Conservation (phyloP, 164 flowering plant species). For the Piper betle region DNA sequence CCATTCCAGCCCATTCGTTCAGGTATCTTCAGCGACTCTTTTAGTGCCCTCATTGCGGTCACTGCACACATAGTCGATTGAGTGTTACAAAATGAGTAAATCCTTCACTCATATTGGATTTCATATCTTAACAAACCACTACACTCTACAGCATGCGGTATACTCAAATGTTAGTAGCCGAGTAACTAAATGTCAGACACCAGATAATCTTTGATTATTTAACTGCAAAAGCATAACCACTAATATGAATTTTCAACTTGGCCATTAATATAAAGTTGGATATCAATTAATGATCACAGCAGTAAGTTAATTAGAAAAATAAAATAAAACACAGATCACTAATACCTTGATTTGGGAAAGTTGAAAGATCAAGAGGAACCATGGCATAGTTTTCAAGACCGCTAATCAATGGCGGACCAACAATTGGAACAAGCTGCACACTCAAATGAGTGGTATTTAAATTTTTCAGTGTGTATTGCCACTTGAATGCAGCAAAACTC, state of each 20-base stretch:
- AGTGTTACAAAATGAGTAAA: no score
- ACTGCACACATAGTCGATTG: constrained; percentile 25
- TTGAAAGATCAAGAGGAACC: constrained; percentile 67
- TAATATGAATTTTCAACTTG: no score
- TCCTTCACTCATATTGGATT: background rate
- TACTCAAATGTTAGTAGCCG: no score
- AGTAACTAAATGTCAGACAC: background rate
- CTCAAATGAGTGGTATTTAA: constrained; percentile 49
- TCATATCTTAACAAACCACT: background rate
- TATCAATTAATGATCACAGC: no score
- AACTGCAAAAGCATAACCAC: background rate
- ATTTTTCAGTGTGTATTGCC: constrained; percentile 57
- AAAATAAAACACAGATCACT: background rate
- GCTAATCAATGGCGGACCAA: constrained; percentile 56
- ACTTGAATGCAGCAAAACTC: constrained; percentile 54
- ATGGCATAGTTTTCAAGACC: constrained; percentile 93
- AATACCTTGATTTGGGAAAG: constrained; percentile 75
- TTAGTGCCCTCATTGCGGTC: constrained; percentile 73
- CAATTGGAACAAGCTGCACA: constrained; percentile 58
- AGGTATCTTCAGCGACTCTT: constrained; percentile 74
- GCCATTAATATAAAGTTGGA: no score
- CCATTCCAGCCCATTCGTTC: constrained; percentile 99
- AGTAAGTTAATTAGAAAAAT: no score
- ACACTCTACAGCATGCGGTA: background rate
- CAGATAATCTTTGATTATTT: background rate